Percentiles rank a stretch among this genome's conserved stretches.
These are phyloP conservation scores for Akanthomyces dipterigenus DNA, from an alignment of 2,329 filamentous ascomycete genomes.

Conservation along the genomic window DNA sequence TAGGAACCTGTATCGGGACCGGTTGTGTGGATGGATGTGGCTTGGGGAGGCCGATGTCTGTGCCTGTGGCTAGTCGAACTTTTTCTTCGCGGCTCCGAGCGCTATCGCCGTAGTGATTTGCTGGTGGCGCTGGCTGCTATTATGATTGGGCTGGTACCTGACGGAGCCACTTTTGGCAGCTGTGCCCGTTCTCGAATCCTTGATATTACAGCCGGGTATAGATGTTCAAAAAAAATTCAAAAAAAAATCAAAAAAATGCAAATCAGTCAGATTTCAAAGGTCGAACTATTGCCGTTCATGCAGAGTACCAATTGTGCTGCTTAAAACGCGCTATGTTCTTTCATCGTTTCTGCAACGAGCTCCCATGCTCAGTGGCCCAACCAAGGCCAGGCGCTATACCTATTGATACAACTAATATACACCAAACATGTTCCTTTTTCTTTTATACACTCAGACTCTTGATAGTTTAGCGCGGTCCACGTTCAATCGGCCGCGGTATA, in stretches of 20 bases:
- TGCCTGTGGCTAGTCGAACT: slow-evolving; percentile 5
- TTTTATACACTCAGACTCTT: background rate
- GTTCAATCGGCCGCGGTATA: slow-evolving; percentile 13
- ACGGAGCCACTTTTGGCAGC: slow-evolving; percentile 11
- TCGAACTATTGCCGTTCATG: background rate
- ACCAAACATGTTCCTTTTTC: background rate
- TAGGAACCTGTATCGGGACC: background rate
- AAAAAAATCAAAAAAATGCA: too few species aligned
- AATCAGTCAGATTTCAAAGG: too few species aligned
- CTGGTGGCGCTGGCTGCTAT: background rate
- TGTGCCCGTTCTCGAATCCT: background rate
- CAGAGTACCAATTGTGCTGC: background rate
- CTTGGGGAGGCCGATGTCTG: background rate
- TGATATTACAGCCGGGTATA: background rate
- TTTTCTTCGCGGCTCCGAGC: slow-evolving; percentile 13
- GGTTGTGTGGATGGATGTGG: background rate
- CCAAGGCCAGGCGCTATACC: too few species aligned
- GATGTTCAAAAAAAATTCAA: background rate
- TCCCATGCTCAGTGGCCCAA: background rate
- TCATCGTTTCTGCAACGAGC: background rate
- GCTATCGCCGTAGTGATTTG: slow-evolving; percentile 11
- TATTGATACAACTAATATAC: slow-evolving; percentile 2
- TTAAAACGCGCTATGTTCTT: background rate
- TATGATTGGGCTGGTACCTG: slow-evolving; percentile 13
- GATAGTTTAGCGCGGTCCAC: background rate